Evolutionary conservation across 2,329 filamentous ascomycete species (phyloP).

Genomic region (Aspergillus floridensis): DNA sequence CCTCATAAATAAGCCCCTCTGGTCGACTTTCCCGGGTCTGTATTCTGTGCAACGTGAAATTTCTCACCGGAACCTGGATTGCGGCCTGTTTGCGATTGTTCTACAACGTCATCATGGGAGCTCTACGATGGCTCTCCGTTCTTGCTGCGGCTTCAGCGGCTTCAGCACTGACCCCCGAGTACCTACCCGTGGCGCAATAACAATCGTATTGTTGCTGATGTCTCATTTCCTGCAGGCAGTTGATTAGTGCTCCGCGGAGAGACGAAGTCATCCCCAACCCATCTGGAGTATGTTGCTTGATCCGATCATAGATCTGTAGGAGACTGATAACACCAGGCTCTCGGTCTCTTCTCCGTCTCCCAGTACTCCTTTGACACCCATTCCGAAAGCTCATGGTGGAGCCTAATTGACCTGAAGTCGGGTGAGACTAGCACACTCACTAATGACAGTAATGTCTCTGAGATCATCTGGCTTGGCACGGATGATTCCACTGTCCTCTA

Average conservation of each 20-base stretch:
- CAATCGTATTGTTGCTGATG: background rate
- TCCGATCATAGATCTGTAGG: background rate
- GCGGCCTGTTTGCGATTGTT: background rate
- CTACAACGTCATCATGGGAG: conserved; percentile 21
- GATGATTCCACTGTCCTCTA: conserved; percentile 60
- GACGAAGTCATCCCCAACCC: conserved; percentile 39
- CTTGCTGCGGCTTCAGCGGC: conserved; percentile 22
- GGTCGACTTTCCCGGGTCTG: background rate
- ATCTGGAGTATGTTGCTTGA: conserved; percentile 34
- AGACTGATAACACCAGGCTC: conserved; percentile 26
- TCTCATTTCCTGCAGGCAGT: conserved; percentile 23
- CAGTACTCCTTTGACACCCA: conserved; percentile 79
- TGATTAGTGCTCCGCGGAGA: conserved; percentile 39
- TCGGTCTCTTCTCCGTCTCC: conserved; percentile 57
- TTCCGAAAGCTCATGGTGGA: conserved; percentile 58
- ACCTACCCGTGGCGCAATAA: conserved; percentile 5
- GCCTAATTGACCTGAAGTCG: conserved; percentile 68
- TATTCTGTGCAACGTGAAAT: background rate
- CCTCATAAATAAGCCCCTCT: background rate
- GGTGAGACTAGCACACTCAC: conserved; percentile 66
- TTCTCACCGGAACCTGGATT: background rate
- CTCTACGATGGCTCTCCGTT: conserved; percentile 24
- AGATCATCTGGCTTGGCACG: conserved; percentile 74
- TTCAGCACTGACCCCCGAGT: conserved; percentile 31
- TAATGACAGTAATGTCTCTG: conserved; percentile 62